Conservation (phyloP, 805 yeast genomes). For the Wickerhamomyces mucosus region DNA sequence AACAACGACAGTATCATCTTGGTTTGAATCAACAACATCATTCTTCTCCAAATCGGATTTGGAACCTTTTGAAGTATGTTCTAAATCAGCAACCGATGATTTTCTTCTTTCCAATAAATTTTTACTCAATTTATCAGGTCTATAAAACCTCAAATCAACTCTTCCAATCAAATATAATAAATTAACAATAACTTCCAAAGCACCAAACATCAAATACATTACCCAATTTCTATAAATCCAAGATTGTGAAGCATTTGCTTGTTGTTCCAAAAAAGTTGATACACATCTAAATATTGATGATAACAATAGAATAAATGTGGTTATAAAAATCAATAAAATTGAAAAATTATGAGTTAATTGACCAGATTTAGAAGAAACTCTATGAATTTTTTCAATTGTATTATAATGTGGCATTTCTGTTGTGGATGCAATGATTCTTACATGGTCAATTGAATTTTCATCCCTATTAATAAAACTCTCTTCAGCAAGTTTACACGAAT, state of each 20-base stretch:
- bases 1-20: too few relatives aligned
- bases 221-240: conserved; percentile 46
- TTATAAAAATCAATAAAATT: conserved; percentile 29
- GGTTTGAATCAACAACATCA: too few relatives aligned
- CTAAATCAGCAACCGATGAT: neutral
- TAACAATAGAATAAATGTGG: conserved; percentile 40
- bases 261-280: conserved; percentile 27
- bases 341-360: conserved; percentile 42
- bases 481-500: conserved; percentile 26
- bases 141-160: conserved; percentile 69
- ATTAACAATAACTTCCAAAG: conserved; percentile 49
- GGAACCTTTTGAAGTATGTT: neutral
- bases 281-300: conserved; percentile 44
- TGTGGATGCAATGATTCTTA: conserved; percentile 52
- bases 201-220: conserved; percentile 64
- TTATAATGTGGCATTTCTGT: conserved; percentile 21
- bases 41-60: neutral
- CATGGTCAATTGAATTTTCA: conserved; percentile 3
- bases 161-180: conserved; percentile 51
- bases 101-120: conserved; percentile 1
- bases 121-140: conserved; percentile 50
- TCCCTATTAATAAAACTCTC: conserved; percentile 4
- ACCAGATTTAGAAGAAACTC: conserved; percentile 23
- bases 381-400: conserved; percentile 19
- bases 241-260: conserved; percentile 21